Base-by-base conservation (phyloP, 495 filamentous ascomycete species). In the Evernia prunastri region DNA sequence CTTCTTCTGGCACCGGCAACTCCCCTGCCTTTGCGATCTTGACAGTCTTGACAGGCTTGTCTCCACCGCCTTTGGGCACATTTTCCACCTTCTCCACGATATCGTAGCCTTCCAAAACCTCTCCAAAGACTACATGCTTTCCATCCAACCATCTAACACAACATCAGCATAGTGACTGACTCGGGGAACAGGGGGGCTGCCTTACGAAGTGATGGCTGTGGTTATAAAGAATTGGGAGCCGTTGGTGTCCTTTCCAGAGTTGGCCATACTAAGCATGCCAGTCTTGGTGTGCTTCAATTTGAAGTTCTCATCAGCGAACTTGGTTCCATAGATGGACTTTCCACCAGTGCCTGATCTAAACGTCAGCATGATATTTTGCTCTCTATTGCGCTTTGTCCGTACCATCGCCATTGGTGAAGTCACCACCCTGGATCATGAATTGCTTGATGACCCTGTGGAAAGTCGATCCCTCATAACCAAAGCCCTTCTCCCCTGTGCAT, bases 371-470 rank as follows among this genome's bases (percentile, higher is more conserved):
- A 39, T 35, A 63, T 36, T 9, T 31, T 40, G n/a, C 18, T 9
- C 7, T 23, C 25, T 20, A n/a, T 56, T 25, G 35, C 20, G 4
- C 13, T 29, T n/a, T 70, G 73, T 54, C 15, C 51, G 63, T 66
- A 83, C 83, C 93, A 73, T 99, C 92, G 68, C 87, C 87, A 66
- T 87, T 90, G 76, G 95, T 99, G 80, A 99, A 99, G 80, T 99
- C 95, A 79, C 95, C 94, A 74, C 94, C 94, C 80, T 98, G 94
- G 75, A 97, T 96, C 94, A 98, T 98, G 82, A 98, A 98, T 63
- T 88, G 72, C 81, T 93, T 92, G 81, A 98, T 98, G 72, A 98
- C 95, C 78, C 94, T 90, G 85, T 98, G 94, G 88, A 98, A 98
- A 74, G 78, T 85, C 29, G 92, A 96, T 40, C 91, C 92, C 76